Evolutionary conservation across 225 moss, liverwort and hornwort species (phyloP).

Genomic region (Bryum argenteum): DNA sequence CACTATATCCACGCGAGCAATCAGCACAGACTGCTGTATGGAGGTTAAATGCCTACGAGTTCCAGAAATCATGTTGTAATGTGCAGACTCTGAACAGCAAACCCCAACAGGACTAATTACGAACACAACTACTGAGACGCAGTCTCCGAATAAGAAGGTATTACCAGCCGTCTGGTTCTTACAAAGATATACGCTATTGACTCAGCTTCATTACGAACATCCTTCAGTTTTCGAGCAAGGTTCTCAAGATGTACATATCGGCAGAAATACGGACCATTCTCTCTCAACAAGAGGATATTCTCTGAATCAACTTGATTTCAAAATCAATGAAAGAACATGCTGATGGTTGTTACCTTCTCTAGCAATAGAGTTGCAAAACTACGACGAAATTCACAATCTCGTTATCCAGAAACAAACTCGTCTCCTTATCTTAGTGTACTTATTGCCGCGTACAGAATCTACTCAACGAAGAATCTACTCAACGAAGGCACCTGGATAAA

Average conservation of each 20-base stretch:
- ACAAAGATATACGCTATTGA: too few species aligned
- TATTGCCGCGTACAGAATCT: neutral
- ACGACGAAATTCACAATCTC: neutral
- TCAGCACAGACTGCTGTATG: neutral
- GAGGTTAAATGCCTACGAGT: neutral
- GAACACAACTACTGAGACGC: neutral
- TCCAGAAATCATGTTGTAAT: neutral
- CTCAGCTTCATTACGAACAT: too few species aligned
- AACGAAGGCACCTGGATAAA: conserved; percentile 9
- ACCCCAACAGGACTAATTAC: conserved; percentile 1
- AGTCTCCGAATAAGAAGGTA: too few species aligned
- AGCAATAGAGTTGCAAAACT: too few species aligned
- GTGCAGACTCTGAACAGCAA: neutral
- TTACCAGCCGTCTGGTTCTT: too few species aligned
- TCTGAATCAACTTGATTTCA: neutral
- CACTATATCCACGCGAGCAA: neutral
- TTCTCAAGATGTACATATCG: too few species aligned
- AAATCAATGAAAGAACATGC: neutral
- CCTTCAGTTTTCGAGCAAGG: too few species aligned
- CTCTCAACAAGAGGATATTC: too few species aligned
- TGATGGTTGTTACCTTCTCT: too few species aligned
- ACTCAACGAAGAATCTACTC: neutral
- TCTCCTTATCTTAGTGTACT: neutral
- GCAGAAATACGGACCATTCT: too few species aligned
- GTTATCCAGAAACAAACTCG: neutral